Percentiles rank a stretch among this genome's conserved stretches.
These are phyloP conservation scores for Debaryomyces prosopidis DNA, from an alignment of 805 yeast species.

Conservation along the genomic window DNA sequence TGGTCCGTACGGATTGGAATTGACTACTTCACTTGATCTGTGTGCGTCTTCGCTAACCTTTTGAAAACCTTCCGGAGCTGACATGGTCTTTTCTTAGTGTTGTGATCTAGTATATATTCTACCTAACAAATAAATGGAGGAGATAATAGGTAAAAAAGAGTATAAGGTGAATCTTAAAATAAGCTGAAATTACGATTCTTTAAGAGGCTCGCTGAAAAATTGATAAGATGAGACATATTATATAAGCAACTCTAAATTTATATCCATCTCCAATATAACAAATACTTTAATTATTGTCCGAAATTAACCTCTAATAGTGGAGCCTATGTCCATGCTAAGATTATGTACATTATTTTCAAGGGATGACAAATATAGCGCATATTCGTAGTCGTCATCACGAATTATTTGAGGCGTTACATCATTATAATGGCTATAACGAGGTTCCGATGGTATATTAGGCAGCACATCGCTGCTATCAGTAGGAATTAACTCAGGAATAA, in stretches of 20 bases:
- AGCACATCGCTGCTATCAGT: not conserved
- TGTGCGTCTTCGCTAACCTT: constrained; percentile 37
- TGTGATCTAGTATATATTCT: no score
- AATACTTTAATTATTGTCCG: no score
- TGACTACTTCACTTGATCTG: constrained; percentile 18
- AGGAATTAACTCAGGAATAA: constrained; percentile 20
- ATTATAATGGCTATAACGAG: not conserved
- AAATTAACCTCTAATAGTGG: not conserved
- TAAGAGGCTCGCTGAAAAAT: not conserved
- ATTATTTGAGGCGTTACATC: not conserved
- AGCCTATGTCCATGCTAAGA: not conserved
- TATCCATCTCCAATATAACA: no score
- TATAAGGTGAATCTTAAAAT: not conserved
- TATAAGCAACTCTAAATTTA: not conserved
- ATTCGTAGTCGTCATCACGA: constrained; percentile 1
- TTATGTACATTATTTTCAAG: constrained; percentile 2
- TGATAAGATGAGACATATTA: not conserved
- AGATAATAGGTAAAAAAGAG: no score
- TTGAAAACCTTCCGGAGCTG: constrained; percentile 34
- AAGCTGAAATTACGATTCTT: not conserved
- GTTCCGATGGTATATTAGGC: not conserved
- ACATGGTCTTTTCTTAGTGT: constrained; percentile 13
- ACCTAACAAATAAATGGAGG: no score
- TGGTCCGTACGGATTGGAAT: constrained; percentile 85
- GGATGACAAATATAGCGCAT: constrained; percentile 7